These are phyloP conservation scores for Pseudopyricularia cyperi DNA, from an alignment of 2,329 filamentous ascomycete genomes.

Conservation along the genomic window DNA sequence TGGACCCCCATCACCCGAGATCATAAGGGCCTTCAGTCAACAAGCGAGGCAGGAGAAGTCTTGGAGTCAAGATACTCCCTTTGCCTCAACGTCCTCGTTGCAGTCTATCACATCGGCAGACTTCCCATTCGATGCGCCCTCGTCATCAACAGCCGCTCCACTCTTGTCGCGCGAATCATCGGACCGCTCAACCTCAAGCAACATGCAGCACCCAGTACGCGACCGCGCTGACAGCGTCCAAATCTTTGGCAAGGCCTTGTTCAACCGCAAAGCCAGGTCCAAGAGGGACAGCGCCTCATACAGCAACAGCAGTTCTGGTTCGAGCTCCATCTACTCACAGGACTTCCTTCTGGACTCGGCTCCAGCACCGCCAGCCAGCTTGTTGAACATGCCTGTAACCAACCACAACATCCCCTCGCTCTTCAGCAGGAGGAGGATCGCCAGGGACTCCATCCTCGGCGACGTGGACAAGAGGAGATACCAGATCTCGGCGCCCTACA, in stretches of 20 bases:
- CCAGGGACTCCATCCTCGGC: slow-evolving; percentile 9
- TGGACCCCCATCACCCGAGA: slow-evolving; percentile 47
- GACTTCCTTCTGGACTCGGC: slow-evolving; percentile 25
- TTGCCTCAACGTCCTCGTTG: slow-evolving; percentile 43
- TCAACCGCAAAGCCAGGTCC: slow-evolving; percentile 35
- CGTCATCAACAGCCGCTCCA: slow-evolving; percentile 14
- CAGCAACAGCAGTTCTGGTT: slow-evolving; percentile 31
- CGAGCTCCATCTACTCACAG: slow-evolving; percentile 33
- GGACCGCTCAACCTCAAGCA: slow-evolving; percentile 38
- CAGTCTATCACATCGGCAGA: slow-evolving; percentile 30
- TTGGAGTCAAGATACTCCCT: slow-evolving; percentile 32
- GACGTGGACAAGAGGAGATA: slow-evolving; percentile 22
- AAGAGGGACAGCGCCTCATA: slow-evolving; percentile 30
- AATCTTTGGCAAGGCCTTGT: slow-evolving; percentile 45
- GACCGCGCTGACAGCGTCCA: slow-evolving; percentile 48
- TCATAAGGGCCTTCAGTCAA: slow-evolving; percentile 43
- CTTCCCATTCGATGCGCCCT: slow-evolving; percentile 25
- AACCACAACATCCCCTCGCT: slow-evolving; percentile 29
- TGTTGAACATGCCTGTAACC: neutral
- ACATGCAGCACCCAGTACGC: slow-evolving; percentile 26
- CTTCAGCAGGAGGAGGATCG: slow-evolving; percentile 34
- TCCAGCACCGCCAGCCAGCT: slow-evolving; percentile 17
- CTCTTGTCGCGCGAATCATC: slow-evolving; percentile 42
- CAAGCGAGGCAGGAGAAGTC: slow-evolving; percentile 41
- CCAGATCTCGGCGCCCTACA: slow-evolving; percentile 50